Evolutionary conservation across 2,329 filamentous ascomycete species (phyloP).

Genomic region (Neophaeococcomyces mojaviensis): DNA sequence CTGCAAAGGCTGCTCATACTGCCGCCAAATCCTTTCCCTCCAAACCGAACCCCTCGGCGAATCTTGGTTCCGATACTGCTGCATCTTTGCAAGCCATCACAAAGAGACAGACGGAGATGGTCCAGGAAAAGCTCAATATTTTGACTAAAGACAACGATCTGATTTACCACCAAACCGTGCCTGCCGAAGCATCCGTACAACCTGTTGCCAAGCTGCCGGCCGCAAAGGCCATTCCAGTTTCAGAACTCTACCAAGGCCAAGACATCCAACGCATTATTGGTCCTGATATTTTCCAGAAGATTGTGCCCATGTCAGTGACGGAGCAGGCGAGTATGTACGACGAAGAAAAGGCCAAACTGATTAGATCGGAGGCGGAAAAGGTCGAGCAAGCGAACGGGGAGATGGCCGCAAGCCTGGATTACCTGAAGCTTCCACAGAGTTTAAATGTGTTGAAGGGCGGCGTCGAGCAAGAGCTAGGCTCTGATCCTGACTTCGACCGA

Average conservation of each 20-base stretch:
- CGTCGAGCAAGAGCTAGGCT: constrained; percentile 77
- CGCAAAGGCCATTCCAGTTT: constrained; percentile 93
- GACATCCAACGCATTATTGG: constrained; percentile 96
- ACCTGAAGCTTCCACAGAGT: constrained; percentile 80
- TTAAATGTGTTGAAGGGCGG: constrained; percentile 88
- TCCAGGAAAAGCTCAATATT: constrained; percentile 71
- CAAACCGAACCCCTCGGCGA: constrained; percentile 70
- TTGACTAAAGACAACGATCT: constrained; percentile 92
- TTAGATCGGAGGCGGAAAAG: constrained; percentile 86
- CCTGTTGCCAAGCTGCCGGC: constrained; percentile 85
- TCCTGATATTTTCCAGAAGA: constrained; percentile 92
- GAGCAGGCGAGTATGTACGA: constrained; percentile 96
- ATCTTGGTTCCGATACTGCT: constrained; percentile 74
- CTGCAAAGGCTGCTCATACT: constrained; percentile 70
- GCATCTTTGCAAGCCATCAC: constrained; percentile 67
- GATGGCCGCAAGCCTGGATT: constrained; percentile 91
- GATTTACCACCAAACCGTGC: constrained; percentile 91
- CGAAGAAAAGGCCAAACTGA: constrained; percentile 94
- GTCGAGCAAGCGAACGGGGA: constrained; percentile 90
- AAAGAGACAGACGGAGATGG: constrained; percentile 70
- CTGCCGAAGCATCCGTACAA: constrained; percentile 71
- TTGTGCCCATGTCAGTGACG: constrained; percentile 90
- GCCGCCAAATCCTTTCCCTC: constrained; percentile 72
- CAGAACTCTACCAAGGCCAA: constrained; percentile 91
- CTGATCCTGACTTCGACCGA: constrained; percentile 82